A percentile compares a stretch with the other conserved stretches of the same genome.
Conservation (phyloP, 148 eudicot genomes). For the Rhododendron mucronatum region DNA sequence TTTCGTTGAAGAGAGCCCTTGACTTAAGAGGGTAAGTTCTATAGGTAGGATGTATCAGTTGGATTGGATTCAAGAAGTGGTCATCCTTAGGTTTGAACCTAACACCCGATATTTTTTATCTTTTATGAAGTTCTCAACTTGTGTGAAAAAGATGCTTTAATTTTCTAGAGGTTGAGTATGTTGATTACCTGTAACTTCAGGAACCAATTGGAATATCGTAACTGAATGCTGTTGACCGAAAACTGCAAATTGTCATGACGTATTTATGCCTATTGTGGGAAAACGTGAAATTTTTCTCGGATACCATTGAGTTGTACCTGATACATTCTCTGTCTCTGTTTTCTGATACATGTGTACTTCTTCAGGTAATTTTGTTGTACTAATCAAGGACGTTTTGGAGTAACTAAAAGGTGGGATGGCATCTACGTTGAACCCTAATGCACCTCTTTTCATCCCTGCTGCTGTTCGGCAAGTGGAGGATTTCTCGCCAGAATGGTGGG, state of each 20-base stretch:
- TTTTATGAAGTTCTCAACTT: neutral
- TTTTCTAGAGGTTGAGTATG: neutral
- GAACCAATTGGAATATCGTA: neutral
- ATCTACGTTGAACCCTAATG: constrained; percentile 86
- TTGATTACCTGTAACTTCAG: neutral
- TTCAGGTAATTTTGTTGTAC: neutral
- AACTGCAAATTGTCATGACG: neutral
- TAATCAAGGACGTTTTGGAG: neutral
- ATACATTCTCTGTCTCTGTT: neutral
- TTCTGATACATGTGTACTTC: neutral
- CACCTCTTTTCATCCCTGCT: constrained; percentile 88
- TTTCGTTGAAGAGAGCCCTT: neutral
- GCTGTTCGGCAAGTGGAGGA: constrained; percentile 84
- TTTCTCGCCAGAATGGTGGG: constrained; percentile 93
- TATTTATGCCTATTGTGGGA: neutral
- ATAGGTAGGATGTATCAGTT: neutral
- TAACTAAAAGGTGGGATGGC: constrained; percentile 54
- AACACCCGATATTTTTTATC: neutral
- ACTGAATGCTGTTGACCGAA: neutral
- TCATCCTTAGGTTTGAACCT: neutral
- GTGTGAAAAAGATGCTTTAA: neutral
- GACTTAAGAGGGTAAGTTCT: neutral
- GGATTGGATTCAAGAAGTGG: neutral
- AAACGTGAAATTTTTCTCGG: neutral
- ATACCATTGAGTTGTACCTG: neutral